These are phyloP conservation scores for Thinopyrum obtusiflorum DNA, from an alignment of 202 grass and related monocot genomes.

Conservation along the genomic window DNA sequence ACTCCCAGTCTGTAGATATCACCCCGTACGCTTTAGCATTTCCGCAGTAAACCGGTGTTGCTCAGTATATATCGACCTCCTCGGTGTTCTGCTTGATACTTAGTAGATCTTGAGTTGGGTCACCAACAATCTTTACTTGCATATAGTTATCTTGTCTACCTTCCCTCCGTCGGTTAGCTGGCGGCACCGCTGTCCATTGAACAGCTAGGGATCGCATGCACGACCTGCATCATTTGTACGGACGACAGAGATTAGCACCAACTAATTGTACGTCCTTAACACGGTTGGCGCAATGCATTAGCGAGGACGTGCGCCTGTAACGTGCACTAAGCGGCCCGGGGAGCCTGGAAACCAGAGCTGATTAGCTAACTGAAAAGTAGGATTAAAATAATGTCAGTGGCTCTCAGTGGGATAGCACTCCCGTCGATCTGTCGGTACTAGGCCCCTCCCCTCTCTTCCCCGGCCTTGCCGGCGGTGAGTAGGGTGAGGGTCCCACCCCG, in stretches of 20 bases:
- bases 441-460: no score
- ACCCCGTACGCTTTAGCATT: no score
- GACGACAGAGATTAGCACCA: neutral
- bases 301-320: neutral
- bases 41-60: no score
- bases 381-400: neutral
- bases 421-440: neutral
- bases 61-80: no score
- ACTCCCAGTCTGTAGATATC: no score
- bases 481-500: no score
- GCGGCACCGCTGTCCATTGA: neutral
- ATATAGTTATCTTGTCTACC: neutral
- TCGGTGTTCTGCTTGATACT: no score
- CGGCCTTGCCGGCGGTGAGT: no score
- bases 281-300: neutral
- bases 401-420: neutral
- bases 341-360: neutral
- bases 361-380: neutral
- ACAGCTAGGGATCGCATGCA: neutral
- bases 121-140: neutral
- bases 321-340: neutral
- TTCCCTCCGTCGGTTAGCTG: neutral
- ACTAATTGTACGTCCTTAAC: neutral
- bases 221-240: neutral
- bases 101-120: neutral